phyloP scores from a whole-genome alignment of 768 basidiomycete species.

The Austroboletus eburneus region DNA sequence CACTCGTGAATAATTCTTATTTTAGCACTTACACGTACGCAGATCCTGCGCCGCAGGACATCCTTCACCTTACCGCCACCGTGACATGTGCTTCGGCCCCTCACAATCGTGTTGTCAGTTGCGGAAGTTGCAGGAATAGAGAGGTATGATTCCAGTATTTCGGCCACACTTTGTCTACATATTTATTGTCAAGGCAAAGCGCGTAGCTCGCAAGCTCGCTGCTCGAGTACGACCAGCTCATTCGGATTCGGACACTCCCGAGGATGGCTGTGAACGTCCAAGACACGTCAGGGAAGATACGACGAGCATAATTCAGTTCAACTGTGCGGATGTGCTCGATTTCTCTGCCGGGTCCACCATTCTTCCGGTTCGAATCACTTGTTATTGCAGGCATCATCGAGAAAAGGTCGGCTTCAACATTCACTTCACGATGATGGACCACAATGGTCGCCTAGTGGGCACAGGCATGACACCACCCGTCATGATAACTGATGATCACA shows the following conservation, averaged over 20 bases:
- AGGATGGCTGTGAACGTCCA: conserved; percentile 48
- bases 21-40: conserved; percentile 19
- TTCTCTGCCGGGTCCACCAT: conserved; percentile 83
- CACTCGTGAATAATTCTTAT: neutral
- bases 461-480: conserved; percentile 82
- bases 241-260: conserved; percentile 68
- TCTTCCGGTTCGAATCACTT: conserved; percentile 93
- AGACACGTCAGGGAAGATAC: conserved; percentile 54
- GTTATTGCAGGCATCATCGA: conserved; percentile 97
- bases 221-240: conserved; percentile 75
- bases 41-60: conserved; percentile 69
- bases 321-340: conserved; percentile 85
- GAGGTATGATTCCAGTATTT: conserved; percentile 50
- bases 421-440: conserved; percentile 80
- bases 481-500: conserved; percentile 99
- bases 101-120: conserved; percentile 71
- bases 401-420: conserved; percentile 95
- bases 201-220: conserved; percentile 84
- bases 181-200: conserved; percentile 61
- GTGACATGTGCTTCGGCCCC: conserved; percentile 83
- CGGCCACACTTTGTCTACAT: conserved; percentile 6
- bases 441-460: conserved; percentile 75
- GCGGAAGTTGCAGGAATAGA: conserved; percentile 83
- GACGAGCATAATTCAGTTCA: conserved; percentile 90
- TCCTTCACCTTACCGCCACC: conserved; percentile 65